Percentiles rank a stretch among this genome's conserved stretches.
Conservation (phyloP, 192 early-diverging fungal genomes). For the Backusella mclennaniae region DNA sequence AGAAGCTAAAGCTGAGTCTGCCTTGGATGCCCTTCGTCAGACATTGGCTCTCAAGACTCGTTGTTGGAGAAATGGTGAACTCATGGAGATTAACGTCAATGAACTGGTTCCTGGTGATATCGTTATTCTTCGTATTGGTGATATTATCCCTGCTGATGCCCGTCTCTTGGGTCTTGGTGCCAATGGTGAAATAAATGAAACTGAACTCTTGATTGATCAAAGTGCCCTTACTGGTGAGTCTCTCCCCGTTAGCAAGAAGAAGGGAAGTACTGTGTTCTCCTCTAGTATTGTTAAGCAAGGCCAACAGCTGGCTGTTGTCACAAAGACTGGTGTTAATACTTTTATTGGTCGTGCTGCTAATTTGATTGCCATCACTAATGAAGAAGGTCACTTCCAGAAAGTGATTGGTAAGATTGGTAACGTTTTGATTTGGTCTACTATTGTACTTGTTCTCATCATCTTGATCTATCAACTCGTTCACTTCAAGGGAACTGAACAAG, state of each 20-base stretch:
- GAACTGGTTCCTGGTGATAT: slow-evolving; percentile 87
- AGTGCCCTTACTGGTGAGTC: slow-evolving; percentile 92
- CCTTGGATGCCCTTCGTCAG: slow-evolving; percentile 92
- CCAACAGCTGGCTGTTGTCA: slow-evolving; percentile 85
- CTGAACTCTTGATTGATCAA: slow-evolving; percentile 82
- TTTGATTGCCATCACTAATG: slow-evolving; percentile 79
- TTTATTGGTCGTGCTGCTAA: slow-evolving; percentile 90
- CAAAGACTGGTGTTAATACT: slow-evolving; percentile 86
- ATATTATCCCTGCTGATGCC: slow-evolving; percentile 89
- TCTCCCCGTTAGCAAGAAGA: slow-evolving; percentile 78
- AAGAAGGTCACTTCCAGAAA: slow-evolving; percentile 95
- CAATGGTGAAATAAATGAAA: slow-evolving; percentile 64
- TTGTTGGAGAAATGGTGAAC: slow-evolving; percentile 73
- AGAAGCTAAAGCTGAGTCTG: slow-evolving; percentile 91
- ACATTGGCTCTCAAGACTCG: slow-evolving; percentile 88
- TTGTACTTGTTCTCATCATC: slow-evolving; percentile 70
- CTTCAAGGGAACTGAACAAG: slow-evolving; percentile 38
- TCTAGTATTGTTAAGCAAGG: slow-evolving; percentile 91
- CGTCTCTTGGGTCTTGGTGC: slow-evolving; percentile 72
- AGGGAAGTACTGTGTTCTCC: slow-evolving; percentile 80
- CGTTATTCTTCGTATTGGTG: slow-evolving; percentile 80
- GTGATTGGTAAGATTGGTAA: slow-evolving; percentile 91
- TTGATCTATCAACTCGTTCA: slow-evolving; percentile 62
- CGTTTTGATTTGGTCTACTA: slow-evolving; percentile 81
- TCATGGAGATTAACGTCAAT: slow-evolving; percentile 65